Evolutionary conservation across 495 filamentous ascomycete genomes (phyloP).

Genomic region (Mytilinidion resinicola): DNA sequence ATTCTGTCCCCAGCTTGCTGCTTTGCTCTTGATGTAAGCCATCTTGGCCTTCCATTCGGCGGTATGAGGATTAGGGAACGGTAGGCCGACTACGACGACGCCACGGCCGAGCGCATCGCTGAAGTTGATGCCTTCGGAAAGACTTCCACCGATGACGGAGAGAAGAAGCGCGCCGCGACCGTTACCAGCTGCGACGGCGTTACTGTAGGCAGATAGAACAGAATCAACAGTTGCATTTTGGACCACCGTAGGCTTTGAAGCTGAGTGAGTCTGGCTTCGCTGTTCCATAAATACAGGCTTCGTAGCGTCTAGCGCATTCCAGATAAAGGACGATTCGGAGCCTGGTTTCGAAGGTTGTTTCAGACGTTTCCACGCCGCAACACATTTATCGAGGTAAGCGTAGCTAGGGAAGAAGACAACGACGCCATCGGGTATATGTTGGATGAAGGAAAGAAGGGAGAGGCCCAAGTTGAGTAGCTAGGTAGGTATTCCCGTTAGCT

Average conservation of each 20-base stretch:
- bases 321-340: slow-evolving; percentile 8
- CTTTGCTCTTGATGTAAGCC: slow-evolving; percentile 73
- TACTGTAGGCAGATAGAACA: slow-evolving; percentile 62
- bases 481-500: neutral
- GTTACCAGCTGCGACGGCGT: slow-evolving; percentile 50
- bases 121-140: slow-evolving; percentile 98
- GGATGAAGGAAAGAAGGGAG: slow-evolving; percentile 62
- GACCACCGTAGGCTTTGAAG: slow-evolving; percentile 36
- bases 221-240: slow-evolving; percentile 56
- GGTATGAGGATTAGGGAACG: slow-evolving; percentile 85
- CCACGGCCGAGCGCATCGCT: slow-evolving; percentile 83
- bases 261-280: slow-evolving; percentile 13
- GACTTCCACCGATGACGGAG: slow-evolving; percentile 90
- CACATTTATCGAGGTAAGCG: slow-evolving; percentile 72
- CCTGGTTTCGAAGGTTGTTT: slow-evolving; percentile 25
- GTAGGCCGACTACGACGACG: slow-evolving; percentile 82
- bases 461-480: slow-evolving; percentile 71
- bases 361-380: slow-evolving; percentile 55
- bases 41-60: slow-evolving; percentile 90
- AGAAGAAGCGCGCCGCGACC: slow-evolving; percentile 73
- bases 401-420: slow-evolving; percentile 98
- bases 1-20: slow-evolving; percentile 35
- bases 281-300: slow-evolving; percentile 38
- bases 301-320: slow-evolving; percentile 17
- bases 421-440: slow-evolving; percentile 76